Base-by-base conservation (phyloP, 2,329 filamentous ascomycete genomes). In the Whalleya microplaca region DNA sequence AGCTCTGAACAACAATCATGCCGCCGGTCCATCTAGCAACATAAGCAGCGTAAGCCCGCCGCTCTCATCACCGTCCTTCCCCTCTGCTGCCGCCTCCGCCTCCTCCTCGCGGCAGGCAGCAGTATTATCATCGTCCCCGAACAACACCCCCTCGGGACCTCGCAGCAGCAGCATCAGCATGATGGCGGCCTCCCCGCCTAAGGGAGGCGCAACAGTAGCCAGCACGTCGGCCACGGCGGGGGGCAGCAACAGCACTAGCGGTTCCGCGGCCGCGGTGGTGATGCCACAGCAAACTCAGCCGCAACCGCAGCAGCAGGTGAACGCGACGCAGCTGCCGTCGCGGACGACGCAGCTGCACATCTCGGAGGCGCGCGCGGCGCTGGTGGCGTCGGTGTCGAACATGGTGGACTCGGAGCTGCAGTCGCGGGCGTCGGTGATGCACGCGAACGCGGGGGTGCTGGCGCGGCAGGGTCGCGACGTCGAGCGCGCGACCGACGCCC, bases 331-430 rank as follows among this genome's bases (percentile, higher is more conserved):
- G n/a, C 53, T 54, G 2, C 55, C 61, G 9, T 56, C 61, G 2
- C 66, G 73, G 45, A 71, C 76, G 49, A 74, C 78, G 48, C 75
- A 78, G 67, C 75, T 75, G 6, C 77, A 81, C 67, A 77, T 86
- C 19, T 72, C 78, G 47, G 80, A 86, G 68, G 84, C 85, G 41
- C 84, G 85, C 61, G 72, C 76, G 27, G 84, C 83, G 8, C 77
- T 88, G 50, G 77, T 86, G 32, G 85, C 85, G 20, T 83, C 82
- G 45, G 81, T 92, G 50, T 87, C 87, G 66, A 87, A 89, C 71
- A 83, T 87, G 65, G 80, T 92, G 63, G 88, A 92, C 76, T 76
- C 80, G 45, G 83, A 89, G 67, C 82, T 93, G 48, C 83, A 85
- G 63, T 81, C 82, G 55, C 88, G 90, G 59, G 90, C 90, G 16